Base-by-base conservation (phyloP, 768 basidiomycete genomes). In the Tylopilus sp. region DNA sequence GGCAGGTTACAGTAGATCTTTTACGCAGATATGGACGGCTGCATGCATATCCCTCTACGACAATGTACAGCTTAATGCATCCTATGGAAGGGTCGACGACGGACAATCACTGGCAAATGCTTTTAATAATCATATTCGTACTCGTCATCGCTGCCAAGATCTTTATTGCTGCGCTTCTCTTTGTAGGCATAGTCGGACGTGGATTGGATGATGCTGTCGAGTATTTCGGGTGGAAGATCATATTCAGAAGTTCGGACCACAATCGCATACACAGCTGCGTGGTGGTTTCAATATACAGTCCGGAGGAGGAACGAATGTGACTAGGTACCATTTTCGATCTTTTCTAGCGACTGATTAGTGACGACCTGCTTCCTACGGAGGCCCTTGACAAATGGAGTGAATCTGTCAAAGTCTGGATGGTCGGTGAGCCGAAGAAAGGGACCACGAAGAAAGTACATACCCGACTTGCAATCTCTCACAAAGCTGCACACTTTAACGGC, bases 311-410 rank as follows among this genome's bases (percentile, higher is more conserved):
- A 48, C n/a, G 23, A 51, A 48, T 15, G 38, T 20, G 53, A 2
- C 11, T 11, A 33, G 31, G 40, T 56, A 95, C 95, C 92, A 61
- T 86, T 81, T 77, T 99, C 95, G 45, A 98, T 95, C 71, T 98
- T 99, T 63, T 85, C 81, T 8, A 99, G 75, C n/a, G 92, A 95
- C 59, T 89, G 83, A 3, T 77, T 71, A 1, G 94, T 95, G 17
- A 95, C 89, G 3, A 72, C 66, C 64, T 97, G 93, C 71, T 99
- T 99, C 74, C 91, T 95, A 48, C 76, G 75, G 38, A 99, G 74
- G 42, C 88, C 86, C 40, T 76, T 76, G 44, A 91, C 75, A 61
- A 83, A 75, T 1, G 87, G 83, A 1, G 83, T 81, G 57, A 91
- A 79, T 12, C 73, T 75, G 61, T 95, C 93, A 63, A 95, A 91